These are phyloP conservation scores for Pythium aristosporum DNA, from an alignment of 352 stramenopile species.

Conservation along the genomic window DNA sequence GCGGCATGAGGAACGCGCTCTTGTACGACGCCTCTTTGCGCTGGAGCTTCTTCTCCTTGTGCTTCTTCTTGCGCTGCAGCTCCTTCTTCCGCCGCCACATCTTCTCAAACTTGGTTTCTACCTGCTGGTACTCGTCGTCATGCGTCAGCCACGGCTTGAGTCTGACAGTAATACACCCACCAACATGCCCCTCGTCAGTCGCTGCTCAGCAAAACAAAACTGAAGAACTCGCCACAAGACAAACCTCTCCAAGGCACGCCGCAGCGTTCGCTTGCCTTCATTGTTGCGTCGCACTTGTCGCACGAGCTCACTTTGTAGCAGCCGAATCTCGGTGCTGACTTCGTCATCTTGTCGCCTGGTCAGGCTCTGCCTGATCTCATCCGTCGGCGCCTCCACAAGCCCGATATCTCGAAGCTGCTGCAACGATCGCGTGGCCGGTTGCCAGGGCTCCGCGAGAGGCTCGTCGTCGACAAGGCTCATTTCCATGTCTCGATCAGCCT, in stretches of 20 bases:
- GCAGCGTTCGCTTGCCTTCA: slow-evolving; percentile 56
- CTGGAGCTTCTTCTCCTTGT: slow-evolving; percentile 71
- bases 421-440: background rate
- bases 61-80: slow-evolving; percentile 64
- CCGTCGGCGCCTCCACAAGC: slow-evolving; percentile 39
- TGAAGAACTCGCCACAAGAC: background rate
- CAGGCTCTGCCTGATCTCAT: slow-evolving; percentile 31
- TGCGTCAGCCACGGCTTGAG: slow-evolving; percentile 64
- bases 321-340: slow-evolving; percentile 61
- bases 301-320: slow-evolving; percentile 45
- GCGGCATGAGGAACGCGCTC: slow-evolving; percentile 22
- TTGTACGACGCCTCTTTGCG: slow-evolving; percentile 49
- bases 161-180: slow-evolving; percentile 21
- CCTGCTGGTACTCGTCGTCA: slow-evolving; percentile 44
- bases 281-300: slow-evolving; percentile 49
- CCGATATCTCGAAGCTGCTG: slow-evolving; percentile 39
- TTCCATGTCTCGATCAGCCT: background rate
- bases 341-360: slow-evolving; percentile 49
- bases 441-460: background rate
- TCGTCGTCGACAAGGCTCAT: slow-evolving; percentile 1
- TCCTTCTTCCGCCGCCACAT: slow-evolving; percentile 79
- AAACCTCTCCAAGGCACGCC: slow-evolving; percentile 53
- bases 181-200: background rate
- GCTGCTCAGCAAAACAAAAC: no score
- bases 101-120: slow-evolving; percentile 54